These are phyloP conservation scores for Asterochloris erici DNA, from an alignment of 139 green algal genomes.

Conservation along the genomic window DNA sequence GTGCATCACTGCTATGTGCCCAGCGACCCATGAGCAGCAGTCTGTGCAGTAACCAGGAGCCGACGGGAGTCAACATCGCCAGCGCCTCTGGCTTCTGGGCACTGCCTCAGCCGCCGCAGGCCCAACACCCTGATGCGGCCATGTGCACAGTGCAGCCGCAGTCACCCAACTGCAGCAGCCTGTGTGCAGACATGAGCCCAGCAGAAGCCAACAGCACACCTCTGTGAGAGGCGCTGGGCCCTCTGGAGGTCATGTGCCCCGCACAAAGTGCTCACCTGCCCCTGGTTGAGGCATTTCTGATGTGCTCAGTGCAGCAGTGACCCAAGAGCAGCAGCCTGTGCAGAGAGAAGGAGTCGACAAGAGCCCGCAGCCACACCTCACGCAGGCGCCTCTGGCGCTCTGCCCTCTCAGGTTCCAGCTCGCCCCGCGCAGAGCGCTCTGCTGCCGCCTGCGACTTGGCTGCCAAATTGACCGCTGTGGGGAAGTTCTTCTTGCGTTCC, in stretches of 20 bases:
- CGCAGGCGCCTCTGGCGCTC: slow-evolving; percentile 3
- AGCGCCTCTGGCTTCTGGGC: no score
- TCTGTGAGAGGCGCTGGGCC: neutral
- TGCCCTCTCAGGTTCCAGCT: slow-evolving; percentile 14
- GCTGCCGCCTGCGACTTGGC: neutral
- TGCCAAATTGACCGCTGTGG: slow-evolving; percentile 11
- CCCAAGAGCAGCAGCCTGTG: neutral
- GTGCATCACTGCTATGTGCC: no score
- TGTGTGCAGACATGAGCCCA: no score
- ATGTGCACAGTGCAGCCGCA: no score
- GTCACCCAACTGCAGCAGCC: no score
- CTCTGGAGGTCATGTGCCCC: neutral
- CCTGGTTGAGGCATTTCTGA: neutral
- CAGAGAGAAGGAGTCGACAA: no score
- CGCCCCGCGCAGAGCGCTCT: slow-evolving; percentile 1
- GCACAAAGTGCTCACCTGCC: neutral
- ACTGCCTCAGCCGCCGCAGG: no score
- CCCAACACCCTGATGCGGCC: no score
- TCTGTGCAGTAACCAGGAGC: no score
- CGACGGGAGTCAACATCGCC: no score
- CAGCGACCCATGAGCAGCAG: no score
- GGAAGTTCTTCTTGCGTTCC: slow-evolving; percentile 17
- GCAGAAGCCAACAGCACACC: neutral
- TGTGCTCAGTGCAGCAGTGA: neutral
- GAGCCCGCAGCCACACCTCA: neutral